phyloP scores from a whole-genome alignment of 495 filamentous ascomycete genomes.

The Neurospora hispaniola region DNA sequence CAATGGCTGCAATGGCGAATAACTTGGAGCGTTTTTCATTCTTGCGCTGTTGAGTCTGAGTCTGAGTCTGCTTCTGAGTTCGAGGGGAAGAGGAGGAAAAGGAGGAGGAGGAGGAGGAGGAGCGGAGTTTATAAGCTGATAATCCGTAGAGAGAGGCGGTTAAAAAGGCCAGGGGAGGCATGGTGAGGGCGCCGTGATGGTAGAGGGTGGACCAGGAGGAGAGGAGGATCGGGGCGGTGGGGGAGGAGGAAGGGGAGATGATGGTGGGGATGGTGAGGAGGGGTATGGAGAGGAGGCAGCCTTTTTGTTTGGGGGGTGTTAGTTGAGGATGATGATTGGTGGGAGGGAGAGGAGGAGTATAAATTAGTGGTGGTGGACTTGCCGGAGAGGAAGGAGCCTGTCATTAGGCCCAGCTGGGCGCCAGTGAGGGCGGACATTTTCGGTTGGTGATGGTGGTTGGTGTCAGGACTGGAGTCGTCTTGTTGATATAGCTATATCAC shows the following conservation, averaged over 20 bases:
- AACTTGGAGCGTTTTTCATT: not conserved
- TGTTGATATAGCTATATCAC: not conserved
- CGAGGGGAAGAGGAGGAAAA: not conserved
- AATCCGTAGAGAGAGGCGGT: not conserved
- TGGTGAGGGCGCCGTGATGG: not conserved
- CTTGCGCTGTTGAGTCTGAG: not conserved
- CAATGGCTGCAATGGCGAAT: not conserved
- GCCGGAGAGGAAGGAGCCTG: not conserved
- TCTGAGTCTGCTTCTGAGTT: not conserved
- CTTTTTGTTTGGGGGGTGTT: not conserved
- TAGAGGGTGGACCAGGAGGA: not conserved
- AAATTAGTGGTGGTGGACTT: not conserved
- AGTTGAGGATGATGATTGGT: not conserved
- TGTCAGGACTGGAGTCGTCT: not conserved
- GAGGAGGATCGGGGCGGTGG: not conserved
- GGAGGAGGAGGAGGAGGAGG: not conserved
- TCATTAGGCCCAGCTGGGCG: not conserved
- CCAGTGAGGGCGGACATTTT: not conserved
- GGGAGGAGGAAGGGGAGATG: not conserved
- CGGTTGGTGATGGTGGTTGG: not conserved
- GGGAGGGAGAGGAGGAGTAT: not conserved
- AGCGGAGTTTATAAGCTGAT: not conserved
- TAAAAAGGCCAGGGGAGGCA: not conserved
- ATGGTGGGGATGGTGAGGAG: not conserved
- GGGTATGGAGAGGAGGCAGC: not conserved